Conservation (phyloP, 768 basidiomycete genomes). For the Naematelia aurantialba region DNA sequence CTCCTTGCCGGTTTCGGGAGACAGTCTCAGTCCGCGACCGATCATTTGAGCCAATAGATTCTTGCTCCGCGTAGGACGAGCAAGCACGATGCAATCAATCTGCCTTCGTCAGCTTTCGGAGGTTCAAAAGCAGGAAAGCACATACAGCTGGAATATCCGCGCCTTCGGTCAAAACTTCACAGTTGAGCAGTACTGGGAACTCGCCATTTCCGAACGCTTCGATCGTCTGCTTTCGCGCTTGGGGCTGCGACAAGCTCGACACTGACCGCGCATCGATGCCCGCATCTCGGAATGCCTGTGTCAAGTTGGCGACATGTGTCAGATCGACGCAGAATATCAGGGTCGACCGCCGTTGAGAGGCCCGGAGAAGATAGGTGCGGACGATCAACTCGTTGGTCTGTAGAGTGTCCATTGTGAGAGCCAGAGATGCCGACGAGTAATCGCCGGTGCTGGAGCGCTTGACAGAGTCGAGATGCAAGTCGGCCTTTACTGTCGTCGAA, state of each 20-base stretch:
- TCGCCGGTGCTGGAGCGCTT: slow-evolving; percentile 72
- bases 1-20: slow-evolving; percentile 70
- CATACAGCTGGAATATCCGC: slow-evolving; percentile 77
- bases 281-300: slow-evolving; percentile 64
- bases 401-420: slow-evolving; percentile 74
- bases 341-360: slow-evolving; percentile 73
- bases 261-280: slow-evolving; percentile 84
- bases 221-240: slow-evolving; percentile 65
- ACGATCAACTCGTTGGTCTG: slow-evolving; percentile 74
- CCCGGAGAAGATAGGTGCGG: slow-evolving; percentile 78
- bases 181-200: slow-evolving; percentile 86
- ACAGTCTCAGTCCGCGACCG: slow-evolving; percentile 84
- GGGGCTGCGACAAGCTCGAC: slow-evolving; percentile 63
- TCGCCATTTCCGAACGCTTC: slow-evolving; percentile 64
- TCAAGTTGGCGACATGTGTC: slow-evolving; percentile 71
- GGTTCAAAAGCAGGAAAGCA: not conserved
- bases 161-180: slow-evolving; percentile 91
- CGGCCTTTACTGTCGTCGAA: slow-evolving; percentile 76
- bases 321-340: slow-evolving; percentile 88
- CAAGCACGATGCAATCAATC: slow-evolving; percentile 84
- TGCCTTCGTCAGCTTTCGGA: slow-evolving; percentile 4
- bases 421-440: slow-evolving; percentile 72
- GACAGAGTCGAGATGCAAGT: slow-evolving; percentile 66
- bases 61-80: slow-evolving; percentile 79
- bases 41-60: slow-evolving; percentile 95